Conservation (phyloP, 345 rosid species). For the Eucalyptus dawsonii region DNA sequence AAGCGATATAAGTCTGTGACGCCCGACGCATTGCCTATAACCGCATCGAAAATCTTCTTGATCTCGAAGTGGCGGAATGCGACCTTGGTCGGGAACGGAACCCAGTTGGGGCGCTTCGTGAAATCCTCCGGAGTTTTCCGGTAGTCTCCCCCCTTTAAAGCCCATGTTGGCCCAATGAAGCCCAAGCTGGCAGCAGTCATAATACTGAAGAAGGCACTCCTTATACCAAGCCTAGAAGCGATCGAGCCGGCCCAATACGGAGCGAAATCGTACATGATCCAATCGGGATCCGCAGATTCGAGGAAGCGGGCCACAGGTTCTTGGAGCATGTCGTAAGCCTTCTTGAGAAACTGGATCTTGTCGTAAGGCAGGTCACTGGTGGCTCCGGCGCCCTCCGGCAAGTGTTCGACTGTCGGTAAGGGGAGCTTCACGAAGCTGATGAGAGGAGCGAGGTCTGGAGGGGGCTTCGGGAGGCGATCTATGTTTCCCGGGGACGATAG, state of each 20-base stretch:
- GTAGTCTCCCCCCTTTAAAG: background rate
- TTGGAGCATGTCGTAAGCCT: constrained; percentile 14
- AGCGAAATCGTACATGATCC: constrained; percentile 12
- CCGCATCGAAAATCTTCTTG: background rate
- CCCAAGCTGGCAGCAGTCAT: background rate
- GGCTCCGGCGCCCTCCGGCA: constrained; percentile 8
- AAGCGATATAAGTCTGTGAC: constrained; percentile 4
- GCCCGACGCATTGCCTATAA: constrained; percentile 3
- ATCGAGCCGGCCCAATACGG: constrained; percentile 4
- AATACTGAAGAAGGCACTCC: background rate
- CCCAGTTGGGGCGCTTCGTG: constrained; percentile 17
- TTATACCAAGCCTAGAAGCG: background rate
- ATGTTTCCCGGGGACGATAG: too few relatives aligned
- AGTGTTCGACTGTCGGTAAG: background rate
- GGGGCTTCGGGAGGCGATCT: too few relatives aligned
- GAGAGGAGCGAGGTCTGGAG: too few relatives aligned
- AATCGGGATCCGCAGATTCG: background rate
- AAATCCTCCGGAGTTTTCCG: constrained; percentile 7
- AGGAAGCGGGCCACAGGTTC: background rate
- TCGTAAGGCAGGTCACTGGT: constrained; percentile 12
- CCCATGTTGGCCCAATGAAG: background rate
- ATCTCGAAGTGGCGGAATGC: constrained; percentile 15
- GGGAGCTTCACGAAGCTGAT: background rate
- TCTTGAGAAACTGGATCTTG: constrained; percentile 4
- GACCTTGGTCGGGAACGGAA: constrained; percentile 13